Base-by-base conservation (phyloP, 805 yeast species). In the Metschnikowia santaceciliae region DNA sequence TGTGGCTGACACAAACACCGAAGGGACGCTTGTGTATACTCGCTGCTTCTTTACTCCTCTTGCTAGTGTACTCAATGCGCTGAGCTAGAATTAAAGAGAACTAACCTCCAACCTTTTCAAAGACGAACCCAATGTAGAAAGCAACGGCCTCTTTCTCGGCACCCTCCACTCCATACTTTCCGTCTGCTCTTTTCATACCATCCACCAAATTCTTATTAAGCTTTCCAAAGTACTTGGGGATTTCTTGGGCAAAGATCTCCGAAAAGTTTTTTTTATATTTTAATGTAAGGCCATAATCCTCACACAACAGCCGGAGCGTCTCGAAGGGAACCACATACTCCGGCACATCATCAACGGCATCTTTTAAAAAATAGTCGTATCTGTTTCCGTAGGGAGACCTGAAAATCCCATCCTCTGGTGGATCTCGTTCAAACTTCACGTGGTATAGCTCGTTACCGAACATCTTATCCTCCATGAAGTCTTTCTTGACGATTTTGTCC, bases 291-390 rank as follows among this genome's bases (percentile, higher is more conserved):
- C 89, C 89, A 65, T 83, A 88, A 52, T 90, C 95, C 62, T 85
- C 89, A 41, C 97, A 95, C 49, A 92, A 70, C 50, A 85, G 81
- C 66, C 96, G 77, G 51, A 94, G 80, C 1, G 84, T 80, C 61
- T 92, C 97, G 68, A 94, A 90, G 1, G 97, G 98, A 6, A 94
- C 97, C 5, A 94, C 95, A 62, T 87, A 94, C 63, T 94, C 99
- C 0, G 98, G 98, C 22, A 94, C 97, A 61, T 94, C 85, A 54
- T 90, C 97, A 45, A 94, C 92, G 0, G 99, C 99, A 70, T 94
- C 99, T 56, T 83, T 83, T 52, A 94, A 71, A 70, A 75, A 88
- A 65, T 88, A 94, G 48, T 80, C 81, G 67, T 94, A 94, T 60
- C 81, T 76, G 66, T 91, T 87, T 0, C 99, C 99, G 63, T 74